Conservation (phyloP, 177 flowering plant genomes). For the Vitis hybrid region DNA sequence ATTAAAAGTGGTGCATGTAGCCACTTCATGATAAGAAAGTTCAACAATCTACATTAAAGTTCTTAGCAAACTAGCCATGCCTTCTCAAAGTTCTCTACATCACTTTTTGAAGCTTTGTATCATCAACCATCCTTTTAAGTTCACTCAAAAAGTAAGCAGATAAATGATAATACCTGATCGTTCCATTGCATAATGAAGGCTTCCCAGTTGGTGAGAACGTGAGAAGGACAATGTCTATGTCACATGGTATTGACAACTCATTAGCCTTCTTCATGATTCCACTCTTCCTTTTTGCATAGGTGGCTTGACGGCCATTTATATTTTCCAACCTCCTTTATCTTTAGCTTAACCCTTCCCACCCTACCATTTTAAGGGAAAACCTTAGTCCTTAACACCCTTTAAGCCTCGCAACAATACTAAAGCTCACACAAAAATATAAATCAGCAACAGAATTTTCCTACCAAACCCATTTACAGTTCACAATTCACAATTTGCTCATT, state of each 20-base stretch:
- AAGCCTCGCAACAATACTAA: background rate
- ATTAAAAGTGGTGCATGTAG: too few relatives aligned
- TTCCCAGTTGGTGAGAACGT: conserved; percentile 49
- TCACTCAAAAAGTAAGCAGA: background rate
- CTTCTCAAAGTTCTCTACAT: too few relatives aligned
- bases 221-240: conserved; percentile 41
- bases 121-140: too few relatives aligned
- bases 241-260: conserved; percentile 44
- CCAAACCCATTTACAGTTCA: too few relatives aligned
- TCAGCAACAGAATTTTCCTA: too few relatives aligned
- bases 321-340: conserved; percentile 45
- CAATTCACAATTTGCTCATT: too few relatives aligned
- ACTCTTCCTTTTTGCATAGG: conserved; percentile 45
- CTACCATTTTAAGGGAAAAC: conserved; percentile 14
- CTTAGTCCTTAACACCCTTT: background rate
- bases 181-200: conserved; percentile 37
- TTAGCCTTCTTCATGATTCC: conserved; percentile 48
- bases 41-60: too few relatives aligned
- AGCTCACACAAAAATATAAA: too few relatives aligned
- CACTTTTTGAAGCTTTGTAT: too few relatives aligned
- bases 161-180: conserved; percentile 22
- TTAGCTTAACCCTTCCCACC: conserved; percentile 51
- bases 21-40: too few relatives aligned
- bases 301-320: conserved; percentile 44
- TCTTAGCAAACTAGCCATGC: too few relatives aligned